Percentiles rank a stretch among this genome's conserved stretches.
phyloP scores from a whole-genome alignment of 257 asterid species.

The Scutellaria minor region DNA sequence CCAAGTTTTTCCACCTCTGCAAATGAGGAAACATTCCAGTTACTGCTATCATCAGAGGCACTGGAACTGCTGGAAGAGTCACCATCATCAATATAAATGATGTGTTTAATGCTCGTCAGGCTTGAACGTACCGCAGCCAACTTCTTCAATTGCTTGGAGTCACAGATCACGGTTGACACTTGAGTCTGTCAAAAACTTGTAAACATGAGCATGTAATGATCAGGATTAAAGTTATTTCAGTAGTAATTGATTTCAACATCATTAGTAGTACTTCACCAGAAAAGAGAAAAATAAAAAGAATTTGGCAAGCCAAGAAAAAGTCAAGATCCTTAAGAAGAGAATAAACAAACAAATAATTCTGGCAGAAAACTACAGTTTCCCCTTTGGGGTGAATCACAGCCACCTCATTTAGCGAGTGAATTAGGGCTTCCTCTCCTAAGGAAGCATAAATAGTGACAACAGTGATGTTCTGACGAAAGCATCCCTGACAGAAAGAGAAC shows the following conservation, averaged over 20 bases:
- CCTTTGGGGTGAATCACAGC: slow-evolving; percentile 17
- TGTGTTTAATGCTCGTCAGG: slow-evolving; percentile 58
- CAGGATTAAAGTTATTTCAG: slow-evolving; percentile 23
- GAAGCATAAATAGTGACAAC: slow-evolving; percentile 90
- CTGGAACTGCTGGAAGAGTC: slow-evolving; percentile 50
- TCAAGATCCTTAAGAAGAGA: neutral
- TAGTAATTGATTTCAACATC: slow-evolving; percentile 21
- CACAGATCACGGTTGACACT: slow-evolving; percentile 84
- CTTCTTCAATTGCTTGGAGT: slow-evolving; percentile 76
- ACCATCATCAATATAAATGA: slow-evolving; percentile 72
- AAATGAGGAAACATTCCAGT: slow-evolving; percentile 67
- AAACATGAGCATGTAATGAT: slow-evolving; percentile 28
- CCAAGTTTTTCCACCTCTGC: slow-evolving; percentile 83
- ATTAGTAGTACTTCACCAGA: slow-evolving; percentile 6
- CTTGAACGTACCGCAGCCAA: slow-evolving; percentile 65
- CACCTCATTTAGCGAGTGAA: slow-evolving; percentile 91
- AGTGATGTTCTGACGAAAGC: slow-evolving; percentile 83
- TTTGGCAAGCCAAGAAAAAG: slow-evolving; percentile 2
- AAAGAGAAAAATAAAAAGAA: neutral
- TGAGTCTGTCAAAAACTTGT: slow-evolving; percentile 68
- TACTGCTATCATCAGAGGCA: slow-evolving; percentile 40
- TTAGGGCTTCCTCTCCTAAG: slow-evolving; percentile 85
- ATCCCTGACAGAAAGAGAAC: slow-evolving; percentile 61
- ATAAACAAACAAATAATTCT: neutral
- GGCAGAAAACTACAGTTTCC: slow-evolving; percentile 22